phyloP scores from a whole-genome alignment of 441 rosid species.

The Cnidoscolus chayamansa region DNA sequence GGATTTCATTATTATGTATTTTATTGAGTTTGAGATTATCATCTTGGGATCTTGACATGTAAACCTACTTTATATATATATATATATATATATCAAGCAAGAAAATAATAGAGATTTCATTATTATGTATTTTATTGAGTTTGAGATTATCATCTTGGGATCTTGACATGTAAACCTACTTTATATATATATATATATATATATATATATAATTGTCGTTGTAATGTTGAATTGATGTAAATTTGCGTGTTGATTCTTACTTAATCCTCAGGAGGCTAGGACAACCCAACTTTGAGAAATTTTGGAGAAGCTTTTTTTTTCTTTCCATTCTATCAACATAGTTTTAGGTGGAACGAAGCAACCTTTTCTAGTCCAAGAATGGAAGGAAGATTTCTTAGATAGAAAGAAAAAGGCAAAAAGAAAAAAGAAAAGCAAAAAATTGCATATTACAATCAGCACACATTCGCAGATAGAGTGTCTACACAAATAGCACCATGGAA shows the following conservation, averaged over 20 bases:
- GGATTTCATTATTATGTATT: neutral
- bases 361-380: constrained; percentile 6
- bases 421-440: neutral
- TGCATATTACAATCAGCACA: neutral
- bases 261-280: neutral
- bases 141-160: neutral
- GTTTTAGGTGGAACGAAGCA: neutral
- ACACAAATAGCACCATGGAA: neutral
- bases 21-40: neutral
- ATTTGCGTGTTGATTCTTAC: neutral
- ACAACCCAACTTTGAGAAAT: neutral
- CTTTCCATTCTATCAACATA: neutral
- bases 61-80: neutral
- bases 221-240: neutral
- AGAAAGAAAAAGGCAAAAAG: neutral
- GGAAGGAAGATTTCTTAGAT: neutral
- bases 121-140: neutral
- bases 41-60: neutral
- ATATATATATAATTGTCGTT: too few species aligned
- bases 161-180: neutral
- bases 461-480: constrained; percentile 1
- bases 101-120: neutral
- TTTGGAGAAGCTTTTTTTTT: neutral
- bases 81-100: neutral
- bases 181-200: neutral